Evolutionary conservation across 768 basidiomycete genomes (phyloP).

Genomic region (Baorangia bicolor): DNA sequence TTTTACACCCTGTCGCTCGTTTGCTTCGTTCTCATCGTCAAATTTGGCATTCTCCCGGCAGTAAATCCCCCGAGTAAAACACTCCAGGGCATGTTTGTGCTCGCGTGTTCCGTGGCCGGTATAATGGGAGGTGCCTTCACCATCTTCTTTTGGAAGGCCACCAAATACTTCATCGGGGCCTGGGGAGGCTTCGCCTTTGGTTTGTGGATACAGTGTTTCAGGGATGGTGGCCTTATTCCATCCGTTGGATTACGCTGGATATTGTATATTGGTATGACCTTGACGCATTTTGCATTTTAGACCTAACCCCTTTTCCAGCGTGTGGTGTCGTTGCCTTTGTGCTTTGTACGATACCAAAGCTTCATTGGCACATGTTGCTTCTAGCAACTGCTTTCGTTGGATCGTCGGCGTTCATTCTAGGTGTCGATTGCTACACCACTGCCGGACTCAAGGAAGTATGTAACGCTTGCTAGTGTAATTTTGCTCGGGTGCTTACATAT

Average conservation of each 20-base stretch:
- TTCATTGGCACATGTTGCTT: conserved; percentile 86
- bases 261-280: conserved; percentile 68
- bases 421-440: conserved; percentile 91
- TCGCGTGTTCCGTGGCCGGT: conserved; percentile 77
- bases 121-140: conserved; percentile 80
- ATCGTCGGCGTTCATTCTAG: conserved; percentile 85
- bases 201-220: conserved; percentile 86
- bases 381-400: conserved; percentile 88
- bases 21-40: conserved; percentile 84
- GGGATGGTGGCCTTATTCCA: conserved; percentile 75
- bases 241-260: conserved; percentile 85
- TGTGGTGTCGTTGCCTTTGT: conserved; percentile 78
- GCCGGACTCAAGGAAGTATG: conserved; percentile 90
- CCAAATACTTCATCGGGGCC: conserved; percentile 71
- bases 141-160: conserved; percentile 91
- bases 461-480: neutral
- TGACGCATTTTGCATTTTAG: conserved; percentile 19
- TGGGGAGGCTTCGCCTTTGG: conserved; percentile 77
- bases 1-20: conserved; percentile 87
- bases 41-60: conserved; percentile 82
- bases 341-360: conserved; percentile 78
- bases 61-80: conserved; percentile 77
- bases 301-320: conserved; percentile 39
- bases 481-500: conserved; percentile 12
- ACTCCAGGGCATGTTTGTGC: conserved; percentile 86